Evolutionary conservation across 169 alveolate genomes (phyloP).

Genomic region (Cryptosporidium xiaoi): DNA sequence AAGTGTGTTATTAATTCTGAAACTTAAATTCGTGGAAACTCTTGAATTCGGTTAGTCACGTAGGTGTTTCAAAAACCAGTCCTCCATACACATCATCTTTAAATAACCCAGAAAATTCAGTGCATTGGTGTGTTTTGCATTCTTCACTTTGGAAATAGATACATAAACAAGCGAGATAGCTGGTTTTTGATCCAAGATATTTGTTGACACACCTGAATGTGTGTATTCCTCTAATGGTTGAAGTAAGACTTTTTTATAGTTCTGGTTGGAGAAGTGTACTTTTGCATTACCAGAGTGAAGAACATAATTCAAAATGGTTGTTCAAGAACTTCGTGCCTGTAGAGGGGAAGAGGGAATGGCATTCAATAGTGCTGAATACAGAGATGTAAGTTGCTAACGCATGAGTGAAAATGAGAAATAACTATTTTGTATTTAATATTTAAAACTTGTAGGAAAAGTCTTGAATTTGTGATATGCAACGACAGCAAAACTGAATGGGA

Average conservation of each 20-base stretch:
- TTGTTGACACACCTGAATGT: too few species aligned
- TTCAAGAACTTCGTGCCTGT: slow-evolving; percentile 9
- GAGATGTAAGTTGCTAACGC: slow-evolving; percentile 17
- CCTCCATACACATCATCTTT: too few species aligned
- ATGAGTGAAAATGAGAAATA: too few species aligned
- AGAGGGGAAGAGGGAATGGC: slow-evolving; percentile 21
- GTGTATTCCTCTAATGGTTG: slow-evolving; percentile 2
- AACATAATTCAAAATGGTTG: slow-evolving; percentile 25
- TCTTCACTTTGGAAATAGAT: too few species aligned
- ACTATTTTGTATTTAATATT: background rate
- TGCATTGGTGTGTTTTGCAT: too few species aligned
- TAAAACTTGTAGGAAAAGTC: slow-evolving; percentile 1
- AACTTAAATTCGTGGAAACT: too few species aligned
- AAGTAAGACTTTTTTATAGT: slow-evolving; percentile 31
- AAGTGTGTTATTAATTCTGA: too few species aligned
- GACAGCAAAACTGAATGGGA: slow-evolving; percentile 52
- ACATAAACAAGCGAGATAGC: too few species aligned
- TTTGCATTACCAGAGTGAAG: slow-evolving; percentile 7
- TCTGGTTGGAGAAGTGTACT: slow-evolving; percentile 39
- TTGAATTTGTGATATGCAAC: slow-evolving; percentile 57
- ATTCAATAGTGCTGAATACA: slow-evolving; percentile 4
- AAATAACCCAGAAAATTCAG: too few species aligned
- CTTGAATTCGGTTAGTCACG: too few species aligned
- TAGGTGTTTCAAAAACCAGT: too few species aligned
- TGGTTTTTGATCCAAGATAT: too few species aligned